Conservation (phyloP, 2,329 filamentous ascomycete species). For the Neofusicoccum laricinum region DNA sequence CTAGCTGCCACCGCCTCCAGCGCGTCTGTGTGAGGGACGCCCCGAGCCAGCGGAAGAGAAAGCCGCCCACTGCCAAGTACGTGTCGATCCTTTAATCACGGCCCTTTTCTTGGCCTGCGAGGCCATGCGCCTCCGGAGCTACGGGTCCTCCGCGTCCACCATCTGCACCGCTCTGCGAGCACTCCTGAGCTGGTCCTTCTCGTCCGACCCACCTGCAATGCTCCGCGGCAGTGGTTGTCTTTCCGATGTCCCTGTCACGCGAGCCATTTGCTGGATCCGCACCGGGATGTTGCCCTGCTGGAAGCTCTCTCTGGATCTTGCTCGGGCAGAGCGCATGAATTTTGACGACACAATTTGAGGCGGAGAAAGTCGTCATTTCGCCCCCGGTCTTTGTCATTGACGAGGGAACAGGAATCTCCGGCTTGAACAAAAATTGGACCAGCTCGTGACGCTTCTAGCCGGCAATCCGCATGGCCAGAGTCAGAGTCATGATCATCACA, state of each 20-base stretch:
- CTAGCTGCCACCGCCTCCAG: constrained; percentile 13
- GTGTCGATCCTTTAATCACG: constrained; percentile 1
- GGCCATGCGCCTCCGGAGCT: not conserved
- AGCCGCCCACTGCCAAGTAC: constrained; percentile 16
- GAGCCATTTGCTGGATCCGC: not conserved
- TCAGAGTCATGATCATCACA: not conserved
- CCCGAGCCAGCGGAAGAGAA: constrained; percentile 14
- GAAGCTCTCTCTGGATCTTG: no score
- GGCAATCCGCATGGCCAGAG: not conserved
- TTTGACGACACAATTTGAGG: no score
- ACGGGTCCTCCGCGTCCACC: not conserved
- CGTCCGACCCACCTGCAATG: not conserved
- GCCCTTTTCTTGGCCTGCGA: not conserved
- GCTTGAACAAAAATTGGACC: constrained; percentile 14
- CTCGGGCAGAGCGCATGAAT: no score
- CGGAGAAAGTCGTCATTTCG: no score
- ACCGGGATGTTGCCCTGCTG: not conserved
- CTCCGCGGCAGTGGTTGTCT: not conserved
- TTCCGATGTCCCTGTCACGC: not conserved
- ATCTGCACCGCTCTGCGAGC: not conserved
- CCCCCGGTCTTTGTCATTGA: not conserved
- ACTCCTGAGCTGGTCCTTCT: not conserved
- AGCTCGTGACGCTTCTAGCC: constrained; percentile 11
- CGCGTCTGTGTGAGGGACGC: constrained; percentile 7
- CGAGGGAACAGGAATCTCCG: constrained; percentile 1